These are phyloP conservation scores for Aspergillus sp. DNA, from an alignment of 2,329 filamentous ascomycete genomes.

Conservation along the genomic window DNA sequence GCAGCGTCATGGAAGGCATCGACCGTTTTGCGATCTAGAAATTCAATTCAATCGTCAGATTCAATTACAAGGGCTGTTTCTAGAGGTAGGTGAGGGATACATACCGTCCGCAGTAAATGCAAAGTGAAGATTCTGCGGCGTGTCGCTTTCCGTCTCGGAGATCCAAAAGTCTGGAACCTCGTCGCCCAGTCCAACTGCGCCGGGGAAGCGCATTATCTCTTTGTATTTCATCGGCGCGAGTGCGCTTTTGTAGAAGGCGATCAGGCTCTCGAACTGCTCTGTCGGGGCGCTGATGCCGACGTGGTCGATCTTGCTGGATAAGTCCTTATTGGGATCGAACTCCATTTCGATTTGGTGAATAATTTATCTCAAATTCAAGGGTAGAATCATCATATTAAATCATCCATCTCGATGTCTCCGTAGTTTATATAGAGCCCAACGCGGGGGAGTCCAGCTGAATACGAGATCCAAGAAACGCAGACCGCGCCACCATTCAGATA, in stretches of 20 bases:
- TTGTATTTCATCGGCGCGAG: constrained; percentile 30
- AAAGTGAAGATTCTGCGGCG: constrained; percentile 20
- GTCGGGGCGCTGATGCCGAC: constrained; percentile 25
- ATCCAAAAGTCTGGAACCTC: constrained; percentile 34
- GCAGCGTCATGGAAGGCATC: constrained; percentile 48
- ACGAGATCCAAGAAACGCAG: not conserved
- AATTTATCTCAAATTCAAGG: not conserved
- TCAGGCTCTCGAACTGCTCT: constrained; percentile 27
- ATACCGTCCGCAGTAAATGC: constrained; percentile 27
- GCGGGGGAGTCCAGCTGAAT: not conserved
- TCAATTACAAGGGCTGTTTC: not conserved
- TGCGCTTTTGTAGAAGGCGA: constrained; percentile 30
- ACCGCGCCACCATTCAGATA: not conserved
- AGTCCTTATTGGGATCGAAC: not conserved
- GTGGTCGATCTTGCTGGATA: constrained; percentile 24
- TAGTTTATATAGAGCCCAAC: not conserved
- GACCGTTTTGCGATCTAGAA: constrained; percentile 42
- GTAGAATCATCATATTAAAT: not conserved
- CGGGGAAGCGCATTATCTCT: constrained; percentile 27
- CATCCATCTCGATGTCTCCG: not conserved
- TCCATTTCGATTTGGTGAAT: not conserved
- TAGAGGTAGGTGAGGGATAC: not conserved
- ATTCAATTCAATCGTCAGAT: not conserved
- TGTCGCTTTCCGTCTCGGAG: constrained; percentile 7
- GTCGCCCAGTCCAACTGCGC: constrained; percentile 28